Evolutionary conservation across 2,329 filamentous ascomycete species (phyloP).

Genomic region (Atkinsonella texensis): DNA sequence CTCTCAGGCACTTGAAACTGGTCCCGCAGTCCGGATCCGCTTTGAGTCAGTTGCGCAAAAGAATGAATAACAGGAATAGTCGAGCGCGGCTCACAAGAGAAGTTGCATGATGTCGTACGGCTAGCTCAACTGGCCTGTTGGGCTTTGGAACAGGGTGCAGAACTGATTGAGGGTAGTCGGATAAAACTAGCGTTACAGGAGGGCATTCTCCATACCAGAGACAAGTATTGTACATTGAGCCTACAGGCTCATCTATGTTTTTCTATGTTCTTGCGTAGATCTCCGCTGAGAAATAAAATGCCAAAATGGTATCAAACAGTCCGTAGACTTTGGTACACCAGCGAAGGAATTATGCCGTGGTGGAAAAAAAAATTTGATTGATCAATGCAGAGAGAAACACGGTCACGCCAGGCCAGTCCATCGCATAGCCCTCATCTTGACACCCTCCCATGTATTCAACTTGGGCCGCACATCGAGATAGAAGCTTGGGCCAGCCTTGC

Average conservation of each 20-base stretch:
- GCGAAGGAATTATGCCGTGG: too few species aligned
- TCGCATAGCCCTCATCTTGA: constrained; percentile 50
- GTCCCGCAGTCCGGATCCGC: constrained; percentile 21
- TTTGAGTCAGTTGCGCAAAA: constrained; percentile 14
- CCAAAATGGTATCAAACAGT: constrained; percentile 14
- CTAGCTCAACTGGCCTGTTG: too few species aligned
- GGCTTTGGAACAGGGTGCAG: too few species aligned
- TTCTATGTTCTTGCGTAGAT: not conserved
- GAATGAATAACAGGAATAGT: constrained; percentile 9
- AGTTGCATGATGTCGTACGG: too few species aligned
- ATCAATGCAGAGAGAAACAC: not conserved
- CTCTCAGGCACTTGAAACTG: constrained; percentile 25
- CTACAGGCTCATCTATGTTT: not conserved
- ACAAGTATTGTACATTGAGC: constrained; percentile 1
- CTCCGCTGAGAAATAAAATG: constrained; percentile 7
- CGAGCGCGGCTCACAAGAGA: too few species aligned
- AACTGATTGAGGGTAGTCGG: not conserved
- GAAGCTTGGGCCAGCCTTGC: constrained; percentile 39
- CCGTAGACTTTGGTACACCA: constrained; percentile 1
- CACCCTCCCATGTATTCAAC: constrained; percentile 54
- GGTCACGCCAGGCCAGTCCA: constrained; percentile 36
- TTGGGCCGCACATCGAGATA: constrained; percentile 59
- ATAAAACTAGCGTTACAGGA: not conserved
- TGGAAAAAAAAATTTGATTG: not conserved
- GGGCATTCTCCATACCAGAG: not conserved